These are phyloP conservation scores for Arbutus unedo DNA, from an alignment of 148 eudicot species.

Conservation along the genomic window DNA sequence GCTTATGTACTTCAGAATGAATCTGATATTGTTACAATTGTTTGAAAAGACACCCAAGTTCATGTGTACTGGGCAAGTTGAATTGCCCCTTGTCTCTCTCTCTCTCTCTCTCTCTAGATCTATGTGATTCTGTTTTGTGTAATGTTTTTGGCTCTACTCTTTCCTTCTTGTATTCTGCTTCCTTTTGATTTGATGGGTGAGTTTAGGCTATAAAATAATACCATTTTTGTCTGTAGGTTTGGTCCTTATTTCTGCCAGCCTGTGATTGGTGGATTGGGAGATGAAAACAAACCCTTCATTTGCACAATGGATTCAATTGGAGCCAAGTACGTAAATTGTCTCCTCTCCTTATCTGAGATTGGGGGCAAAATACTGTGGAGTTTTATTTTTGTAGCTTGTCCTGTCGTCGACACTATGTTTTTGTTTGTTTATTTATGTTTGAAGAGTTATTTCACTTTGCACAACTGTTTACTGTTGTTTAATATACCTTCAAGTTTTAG, in stretches of 20 bases:
- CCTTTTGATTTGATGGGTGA: not conserved
- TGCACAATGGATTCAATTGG: slow-evolving; percentile 99
- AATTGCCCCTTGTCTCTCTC: not conserved
- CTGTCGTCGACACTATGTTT: not conserved
- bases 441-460: not conserved
- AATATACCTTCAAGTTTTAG: not conserved
- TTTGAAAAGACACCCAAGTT: no score
- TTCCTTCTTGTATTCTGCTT: not conserved
- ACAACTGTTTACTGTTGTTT: not conserved
- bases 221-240: slow-evolving; percentile 42
- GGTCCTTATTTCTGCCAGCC: slow-evolving; percentile 97
- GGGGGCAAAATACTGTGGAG: not conserved
- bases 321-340: slow-evolving; percentile 71
- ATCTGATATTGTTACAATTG: no score
- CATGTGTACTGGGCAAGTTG: no score
- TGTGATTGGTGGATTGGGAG: slow-evolving; percentile 91
- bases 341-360: slow-evolving; percentile 1
- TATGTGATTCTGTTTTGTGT: not conserved
- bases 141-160: not conserved
- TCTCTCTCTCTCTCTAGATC: not conserved
- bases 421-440: not conserved
- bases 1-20: no score
- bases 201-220: not conserved
- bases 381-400: not conserved
- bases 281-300: slow-evolving; percentile 90